Conservation (phyloP, 148 eudicot species). For the Mesembryanthemum crystallinum region DNA sequence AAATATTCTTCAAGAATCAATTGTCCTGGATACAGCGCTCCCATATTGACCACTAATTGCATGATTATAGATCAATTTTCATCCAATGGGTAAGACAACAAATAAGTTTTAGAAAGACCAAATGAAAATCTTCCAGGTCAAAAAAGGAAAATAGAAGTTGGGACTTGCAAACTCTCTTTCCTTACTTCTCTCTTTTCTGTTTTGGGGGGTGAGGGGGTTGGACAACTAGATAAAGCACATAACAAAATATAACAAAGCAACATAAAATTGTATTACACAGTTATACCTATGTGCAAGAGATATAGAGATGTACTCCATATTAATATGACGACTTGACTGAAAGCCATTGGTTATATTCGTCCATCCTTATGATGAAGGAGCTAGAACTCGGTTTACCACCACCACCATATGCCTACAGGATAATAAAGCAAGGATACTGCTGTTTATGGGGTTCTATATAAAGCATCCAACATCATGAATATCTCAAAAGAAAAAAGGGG, state of each 20-base stretch:
- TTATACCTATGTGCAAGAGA: neutral
- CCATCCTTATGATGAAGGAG: constrained; percentile 92
- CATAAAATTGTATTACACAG: neutral
- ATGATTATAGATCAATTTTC: too few species aligned
- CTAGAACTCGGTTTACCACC: constrained; percentile 79
- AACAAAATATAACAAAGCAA: constrained; percentile 11
- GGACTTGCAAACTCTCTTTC: too few species aligned
- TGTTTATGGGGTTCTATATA: constrained; percentile 9
- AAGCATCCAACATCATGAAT: neutral
- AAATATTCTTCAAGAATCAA: too few species aligned
- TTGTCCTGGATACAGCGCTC: too few species aligned
- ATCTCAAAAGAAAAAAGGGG: neutral
- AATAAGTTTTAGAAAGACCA: too few species aligned
- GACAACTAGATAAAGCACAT: too few species aligned
- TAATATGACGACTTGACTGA: constrained; percentile 31
- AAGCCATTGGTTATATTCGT: constrained; percentile 85
- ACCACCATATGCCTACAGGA: constrained; percentile 85
- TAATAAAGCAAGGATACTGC: constrained; percentile 7
- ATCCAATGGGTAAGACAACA: too few species aligned
- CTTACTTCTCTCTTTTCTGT: too few species aligned
- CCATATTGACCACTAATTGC: too few species aligned
- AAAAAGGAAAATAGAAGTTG: too few species aligned
- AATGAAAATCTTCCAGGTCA: too few species aligned
- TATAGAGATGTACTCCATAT: constrained; percentile 5
- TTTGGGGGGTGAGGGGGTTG: too few species aligned